Percentiles rank a stretch among this genome's conserved stretches.
Evolutionary conservation across 2,329 filamentous ascomycete genomes (phyloP).

Genomic region (Ceratocystis variospora): DNA sequence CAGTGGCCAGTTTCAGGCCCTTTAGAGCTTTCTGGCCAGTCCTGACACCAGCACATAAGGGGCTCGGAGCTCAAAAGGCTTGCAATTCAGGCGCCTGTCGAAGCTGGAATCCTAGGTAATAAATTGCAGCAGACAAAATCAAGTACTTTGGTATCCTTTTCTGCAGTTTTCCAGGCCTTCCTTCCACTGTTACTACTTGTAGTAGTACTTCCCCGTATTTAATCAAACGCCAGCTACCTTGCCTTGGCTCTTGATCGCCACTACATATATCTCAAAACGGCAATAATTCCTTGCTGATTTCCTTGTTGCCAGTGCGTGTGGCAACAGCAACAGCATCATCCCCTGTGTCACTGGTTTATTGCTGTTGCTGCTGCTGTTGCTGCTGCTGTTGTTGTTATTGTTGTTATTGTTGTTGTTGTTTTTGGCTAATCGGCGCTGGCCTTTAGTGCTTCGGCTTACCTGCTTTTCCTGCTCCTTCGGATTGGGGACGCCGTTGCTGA

Average conservation of each 20-base stretch:
- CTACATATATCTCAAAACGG: background rate
- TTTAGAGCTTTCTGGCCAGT: background rate
- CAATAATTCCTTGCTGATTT: background rate
- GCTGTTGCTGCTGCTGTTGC: background rate
- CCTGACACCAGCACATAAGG: background rate
- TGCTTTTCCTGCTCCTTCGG: too few species aligned
- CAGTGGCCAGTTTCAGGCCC: background rate
- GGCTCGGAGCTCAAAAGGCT: background rate
- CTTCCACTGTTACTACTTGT: background rate
- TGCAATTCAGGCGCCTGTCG: background rate
- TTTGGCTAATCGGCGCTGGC: background rate
- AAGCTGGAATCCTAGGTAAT: background rate
- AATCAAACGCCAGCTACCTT: constrained; percentile 5
- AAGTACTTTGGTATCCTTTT: too few species aligned
- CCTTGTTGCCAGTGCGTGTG: background rate
- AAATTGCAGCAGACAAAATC: background rate
- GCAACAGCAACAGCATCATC: background rate
- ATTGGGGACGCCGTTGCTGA: too few species aligned
- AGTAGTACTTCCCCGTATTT: background rate
- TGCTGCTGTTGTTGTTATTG: background rate
- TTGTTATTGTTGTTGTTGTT: background rate
- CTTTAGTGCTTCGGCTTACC: too few species aligned
- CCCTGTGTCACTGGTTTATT: background rate
- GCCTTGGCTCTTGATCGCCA: background rate
- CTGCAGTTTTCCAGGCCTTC: too few species aligned